Percentiles rank a stretch among this genome's conserved stretches.
Evolutionary conservation across 2,329 filamentous ascomycete species (phyloP).

Genomic region (Amauroascus niger): DNA sequence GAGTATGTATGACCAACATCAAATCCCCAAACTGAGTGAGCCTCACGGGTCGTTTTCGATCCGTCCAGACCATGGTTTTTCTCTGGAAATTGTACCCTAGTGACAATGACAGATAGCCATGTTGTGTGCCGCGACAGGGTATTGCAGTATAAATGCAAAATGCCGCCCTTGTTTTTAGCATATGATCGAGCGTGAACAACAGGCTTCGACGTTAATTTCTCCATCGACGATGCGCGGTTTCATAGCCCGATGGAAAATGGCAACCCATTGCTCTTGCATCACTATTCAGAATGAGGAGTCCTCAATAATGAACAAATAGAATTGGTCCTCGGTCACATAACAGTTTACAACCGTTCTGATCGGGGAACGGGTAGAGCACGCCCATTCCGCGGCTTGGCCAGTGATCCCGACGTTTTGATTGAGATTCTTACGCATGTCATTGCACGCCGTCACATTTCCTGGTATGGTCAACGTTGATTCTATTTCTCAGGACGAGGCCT

Average conservation of each 20-base stretch:
- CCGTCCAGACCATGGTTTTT: neutral
- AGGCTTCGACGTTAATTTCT: neutral
- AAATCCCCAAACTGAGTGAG: neutral
- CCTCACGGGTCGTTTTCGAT: neutral
- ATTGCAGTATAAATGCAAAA: neutral
- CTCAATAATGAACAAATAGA: neutral
- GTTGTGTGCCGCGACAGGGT: neutral
- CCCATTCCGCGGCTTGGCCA: constrained; percentile 1
- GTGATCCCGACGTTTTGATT: neutral
- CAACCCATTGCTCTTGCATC: neutral
- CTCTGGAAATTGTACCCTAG: neutral
- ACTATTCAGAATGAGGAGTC: neutral
- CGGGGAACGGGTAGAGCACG: neutral
- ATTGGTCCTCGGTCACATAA: neutral
- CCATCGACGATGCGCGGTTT: neutral
- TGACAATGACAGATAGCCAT: neutral
- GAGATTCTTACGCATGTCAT: neutral
- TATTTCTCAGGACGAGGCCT: neutral
- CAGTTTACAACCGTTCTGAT: neutral
- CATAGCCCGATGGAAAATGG: neutral
- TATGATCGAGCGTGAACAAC: neutral
- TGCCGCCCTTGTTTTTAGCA: neutral
- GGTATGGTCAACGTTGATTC: neutral
- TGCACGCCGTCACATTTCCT: neutral
- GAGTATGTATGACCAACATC: neutral